Base-by-base conservation (phyloP, 2,329 filamentous ascomycete genomes). In the Aspergillus persii region DNA sequence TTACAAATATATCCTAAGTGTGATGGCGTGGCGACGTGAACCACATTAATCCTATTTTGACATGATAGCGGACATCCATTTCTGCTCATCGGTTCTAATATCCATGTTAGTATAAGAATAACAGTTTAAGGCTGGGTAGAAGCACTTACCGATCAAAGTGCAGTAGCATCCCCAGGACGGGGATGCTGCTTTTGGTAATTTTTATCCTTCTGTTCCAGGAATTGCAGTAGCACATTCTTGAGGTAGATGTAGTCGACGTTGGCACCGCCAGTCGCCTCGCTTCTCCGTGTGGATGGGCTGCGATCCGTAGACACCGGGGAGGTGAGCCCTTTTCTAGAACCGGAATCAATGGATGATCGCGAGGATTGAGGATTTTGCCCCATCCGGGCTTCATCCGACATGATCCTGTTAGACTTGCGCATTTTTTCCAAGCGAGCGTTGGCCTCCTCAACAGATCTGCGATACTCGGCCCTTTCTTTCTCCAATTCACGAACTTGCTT, bases 401-500 rank as follows among this genome's bases (percentile, higher is more conserved):
- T 80, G 2, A 80, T 75, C 75, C 85, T 86, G 73, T 84, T 84
- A 2, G 85, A 81, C 75, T 89, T 92, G 63, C 89, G 86, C 3
- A 93, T 75, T 78, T 91, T 94, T 71, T 97, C 93, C 61, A 94
- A 86, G 11, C 90, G 85, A 57, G 83, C 80, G 63, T 89, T 88
- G 30, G 87, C 86, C 65, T 97, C 93, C 66, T 96, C 92, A 2
- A 96, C 83, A 33, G 89, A 82, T 47, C 86, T 85, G 50, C 90
- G 85, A 53, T 96, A 78, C 61, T 96, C 92, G 0, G 81, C 79
- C 64, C 89, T 90, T 70, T 96, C 91, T 76, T 87, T 91, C 74
- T 97, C 93, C 4, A 90, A 81, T n/a, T 95, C 90, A 31, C 87
- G 84, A 0, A 90, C 86, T 74, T 96, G 91, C 71, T 85, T 87